Percentiles rank a stretch among this genome's conserved stretches.
Conservation (phyloP, 495 filamentous ascomycete species). For the Amorphotheca resinae region DNA sequence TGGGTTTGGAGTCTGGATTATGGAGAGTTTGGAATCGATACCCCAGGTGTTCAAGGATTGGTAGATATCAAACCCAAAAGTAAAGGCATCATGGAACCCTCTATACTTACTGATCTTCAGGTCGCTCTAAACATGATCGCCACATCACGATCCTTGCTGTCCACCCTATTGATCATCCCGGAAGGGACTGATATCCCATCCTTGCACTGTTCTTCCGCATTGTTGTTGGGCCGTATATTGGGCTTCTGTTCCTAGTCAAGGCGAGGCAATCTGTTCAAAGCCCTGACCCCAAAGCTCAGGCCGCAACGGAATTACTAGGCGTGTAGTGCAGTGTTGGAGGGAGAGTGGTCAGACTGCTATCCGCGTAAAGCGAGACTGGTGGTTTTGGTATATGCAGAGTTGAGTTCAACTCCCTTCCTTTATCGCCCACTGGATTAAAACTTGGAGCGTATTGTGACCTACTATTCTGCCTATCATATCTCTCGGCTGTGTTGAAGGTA, state of each 20-base stretch:
- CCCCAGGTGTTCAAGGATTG: neutral
- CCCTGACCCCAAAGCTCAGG: constrained; percentile 37
- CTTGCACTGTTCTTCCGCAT: constrained; percentile 40
- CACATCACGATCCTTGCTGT: too few species aligned
- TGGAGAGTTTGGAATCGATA: constrained; percentile 1
- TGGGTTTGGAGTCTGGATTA: neutral
- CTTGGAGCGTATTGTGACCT: too few species aligned
- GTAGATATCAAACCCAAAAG: neutral
- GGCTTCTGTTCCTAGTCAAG: constrained; percentile 34
- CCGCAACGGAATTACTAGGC: constrained; percentile 26
- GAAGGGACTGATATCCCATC: too few species aligned
- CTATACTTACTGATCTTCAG: neutral
- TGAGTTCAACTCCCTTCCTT: constrained; percentile 27
- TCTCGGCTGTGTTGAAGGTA: constrained; percentile 25
- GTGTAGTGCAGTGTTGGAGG: constrained; percentile 32
- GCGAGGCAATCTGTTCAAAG: constrained; percentile 28
- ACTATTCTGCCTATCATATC: too few species aligned
- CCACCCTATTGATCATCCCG: too few species aligned
- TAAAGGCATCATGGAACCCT: neutral
- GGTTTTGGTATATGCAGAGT: constrained; percentile 36
- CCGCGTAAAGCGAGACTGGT: constrained; percentile 31
- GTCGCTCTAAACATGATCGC: too few species aligned
- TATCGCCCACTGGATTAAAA: too few species aligned
- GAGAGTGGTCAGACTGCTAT: constrained; percentile 31
- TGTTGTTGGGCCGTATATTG: constrained; percentile 34